Evolutionary conservation across 345 rosid species (phyloP), one percentile per base, ranked within the genome.

Genomic region (Cardamine chenopodiifolia): DNA sequence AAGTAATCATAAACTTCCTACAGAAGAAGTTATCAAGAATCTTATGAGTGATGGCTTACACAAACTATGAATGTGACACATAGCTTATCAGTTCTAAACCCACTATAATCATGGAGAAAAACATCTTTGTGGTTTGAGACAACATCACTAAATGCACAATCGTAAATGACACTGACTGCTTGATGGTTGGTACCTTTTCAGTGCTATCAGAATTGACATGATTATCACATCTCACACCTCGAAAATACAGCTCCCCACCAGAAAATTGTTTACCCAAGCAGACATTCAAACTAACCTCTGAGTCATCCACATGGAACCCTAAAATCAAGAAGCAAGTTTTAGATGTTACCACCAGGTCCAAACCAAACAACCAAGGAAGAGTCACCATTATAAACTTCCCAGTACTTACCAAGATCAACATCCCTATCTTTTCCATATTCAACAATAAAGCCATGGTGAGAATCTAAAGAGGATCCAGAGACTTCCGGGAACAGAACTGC

Each of bases 291-390:
- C 89, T 87, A 68, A 96, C 86, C 84, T 96, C 99, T 7, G 99
- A 88, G 82, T 96, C 99, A 80, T 96, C 98, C 72, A 92, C 97
- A 78, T 92, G 99, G 73, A 96, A 90, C 76, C 97, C 99, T 95
- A 75, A 63, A 56, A 63, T 29, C 29, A 65, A 53, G 45, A 77
- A 64, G 17, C 67, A 64, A 76, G 2, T n/a, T n/a, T 77, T 3
- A 56, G 22, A 70, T 35, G 7, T 48, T 11, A 7, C 29, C 37
- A 70, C 53, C 47, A 63, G 1, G 2, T 48, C 58, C 26, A 70
- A 47, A 77, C 10, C 66, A 15, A 45, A 63, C 37, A 25, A 56
- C 59, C 15, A 64, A 77, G 15, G 9, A 56, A 64, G 66, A 63
- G 35, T 45, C 49, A 28, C 4, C 2, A 34, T 17, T 18, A 31